A percentile compares a stretch with the other conserved stretches of the same genome.
These are phyloP conservation scores for Sporothrix humicola DNA, from an alignment of 2,329 filamentous ascomycete genomes.

Conservation along the genomic window DNA sequence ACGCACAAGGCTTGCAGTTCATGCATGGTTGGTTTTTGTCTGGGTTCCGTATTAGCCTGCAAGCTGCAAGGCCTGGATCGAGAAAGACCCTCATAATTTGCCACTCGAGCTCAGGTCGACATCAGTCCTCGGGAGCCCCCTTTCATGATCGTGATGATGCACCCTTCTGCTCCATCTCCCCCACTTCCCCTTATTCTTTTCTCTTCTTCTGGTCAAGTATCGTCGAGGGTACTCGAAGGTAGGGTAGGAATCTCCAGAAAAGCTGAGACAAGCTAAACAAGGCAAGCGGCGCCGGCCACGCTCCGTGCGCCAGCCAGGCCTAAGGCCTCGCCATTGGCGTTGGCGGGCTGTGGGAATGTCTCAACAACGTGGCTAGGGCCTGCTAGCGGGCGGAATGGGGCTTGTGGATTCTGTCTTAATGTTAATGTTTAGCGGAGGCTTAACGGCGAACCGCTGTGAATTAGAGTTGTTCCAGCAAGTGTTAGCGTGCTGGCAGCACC, in stretches of 20 bases:
- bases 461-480: too few relatives aligned
- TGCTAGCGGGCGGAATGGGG: background rate
- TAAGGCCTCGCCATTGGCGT: background rate
- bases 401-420: background rate
- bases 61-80: too few relatives aligned
- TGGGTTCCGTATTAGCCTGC: background rate
- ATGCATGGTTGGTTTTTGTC: slow-evolving; percentile 6
- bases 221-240: background rate
- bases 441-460: too few relatives aligned
- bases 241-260: slow-evolving; percentile 25
- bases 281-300: slow-evolving; percentile 17
- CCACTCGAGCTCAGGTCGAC: too few relatives aligned
- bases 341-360: background rate
- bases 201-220: background rate
- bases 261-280: slow-evolving; percentile 25
- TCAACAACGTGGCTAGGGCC: slow-evolving; percentile 24
- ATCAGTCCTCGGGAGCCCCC: background rate
- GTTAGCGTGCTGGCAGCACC: background rate
- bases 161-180: background rate
- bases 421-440: too few relatives aligned
- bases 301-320: slow-evolving; percentile 1
- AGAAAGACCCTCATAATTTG: too few relatives aligned
- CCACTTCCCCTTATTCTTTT: slow-evolving; percentile 20
- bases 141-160: slow-evolving; percentile 7
- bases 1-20: background rate